Evolutionary conservation across 2,329 filamentous ascomycete species (phyloP).

Genomic region (Penicillium decumbens): DNA sequence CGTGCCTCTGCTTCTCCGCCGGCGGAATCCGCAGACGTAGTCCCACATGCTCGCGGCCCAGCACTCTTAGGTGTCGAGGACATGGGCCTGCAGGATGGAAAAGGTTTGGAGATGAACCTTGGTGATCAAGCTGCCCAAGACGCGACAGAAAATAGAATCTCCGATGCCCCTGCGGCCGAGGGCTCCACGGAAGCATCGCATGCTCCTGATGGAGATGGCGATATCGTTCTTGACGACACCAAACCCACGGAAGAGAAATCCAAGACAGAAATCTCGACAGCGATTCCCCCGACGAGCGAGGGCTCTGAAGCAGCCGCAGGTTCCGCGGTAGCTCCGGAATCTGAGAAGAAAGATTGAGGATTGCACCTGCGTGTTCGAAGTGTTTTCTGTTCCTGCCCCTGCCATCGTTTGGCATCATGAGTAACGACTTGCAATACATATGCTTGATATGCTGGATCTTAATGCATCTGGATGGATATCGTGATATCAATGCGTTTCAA

Average conservation of each 20-base stretch:
- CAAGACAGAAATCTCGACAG: constrained; percentile 11
- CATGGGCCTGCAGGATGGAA: constrained; percentile 67
- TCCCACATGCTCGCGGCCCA: constrained; percentile 77
- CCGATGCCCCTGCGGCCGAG: constrained; percentile 1
- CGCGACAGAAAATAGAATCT: constrained; percentile 3
- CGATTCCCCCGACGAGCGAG: not conserved
- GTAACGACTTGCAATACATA: constrained; percentile 19
- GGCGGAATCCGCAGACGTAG: constrained; percentile 56
- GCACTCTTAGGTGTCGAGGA: constrained; percentile 81
- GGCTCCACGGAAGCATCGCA: constrained; percentile 7
- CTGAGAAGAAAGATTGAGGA: constrained; percentile 12
- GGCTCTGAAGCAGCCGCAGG: constrained; percentile 2
- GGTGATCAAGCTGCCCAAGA: constrained; percentile 11
- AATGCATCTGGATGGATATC: constrained; percentile 23
- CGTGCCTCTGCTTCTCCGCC: constrained; percentile 26
- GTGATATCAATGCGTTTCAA: not conserved
- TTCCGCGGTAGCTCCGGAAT: constrained; percentile 7
- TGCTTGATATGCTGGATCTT: constrained; percentile 6
- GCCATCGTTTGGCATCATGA: constrained; percentile 20
- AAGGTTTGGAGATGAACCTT: constrained; percentile 43
- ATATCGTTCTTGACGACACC: constrained; percentile 38
- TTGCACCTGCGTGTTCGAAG: not conserved
- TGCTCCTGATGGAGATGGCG: constrained; percentile 31
- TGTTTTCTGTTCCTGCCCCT: constrained; percentile 7
- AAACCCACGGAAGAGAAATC: constrained; percentile 16